A percentile compares a stretch with the other conserved stretches of the same genome.
These are phyloP conservation scores for Globisporangium paddicum DNA, from an alignment of 352 stramenopile species.

Conservation along the genomic window DNA sequence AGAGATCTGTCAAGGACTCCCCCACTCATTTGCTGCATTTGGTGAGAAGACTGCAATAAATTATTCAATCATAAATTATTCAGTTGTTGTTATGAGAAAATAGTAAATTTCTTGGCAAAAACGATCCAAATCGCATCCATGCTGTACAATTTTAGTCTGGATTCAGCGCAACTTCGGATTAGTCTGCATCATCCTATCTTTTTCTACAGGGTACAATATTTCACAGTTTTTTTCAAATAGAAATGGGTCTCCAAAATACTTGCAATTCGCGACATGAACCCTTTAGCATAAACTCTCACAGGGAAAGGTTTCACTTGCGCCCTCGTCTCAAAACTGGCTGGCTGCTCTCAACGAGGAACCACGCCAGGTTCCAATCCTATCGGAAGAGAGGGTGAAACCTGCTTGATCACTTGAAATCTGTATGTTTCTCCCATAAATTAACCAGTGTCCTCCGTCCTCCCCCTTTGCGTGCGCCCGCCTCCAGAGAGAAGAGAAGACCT, in stretches of 20 bases:
- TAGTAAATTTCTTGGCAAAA: too few relatives aligned
- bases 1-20: too few relatives aligned
- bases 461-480: neutral
- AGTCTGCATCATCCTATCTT: neutral
- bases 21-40: too few relatives aligned
- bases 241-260: too few relatives aligned
- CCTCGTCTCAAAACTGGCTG: conserved; percentile 11
- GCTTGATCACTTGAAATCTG: neutral
- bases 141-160: conserved; percentile 2
- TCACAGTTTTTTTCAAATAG: too few relatives aligned
- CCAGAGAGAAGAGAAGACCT: neutral
- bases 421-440: conserved; percentile 6
- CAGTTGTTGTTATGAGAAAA: too few relatives aligned
- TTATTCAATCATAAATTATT: too few relatives aligned
- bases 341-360: neutral
- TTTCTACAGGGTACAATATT: neutral
- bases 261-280: neutral
- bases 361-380: neutral
- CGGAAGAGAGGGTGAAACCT: neutral
- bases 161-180: neutral
- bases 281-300: neutral
- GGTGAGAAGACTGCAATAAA: too few relatives aligned
- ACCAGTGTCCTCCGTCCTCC: neutral
- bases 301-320: neutral
- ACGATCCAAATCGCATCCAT: neutral